Conservation (phyloP, 345 rosid species). For the Heritiera fomes region DNA sequence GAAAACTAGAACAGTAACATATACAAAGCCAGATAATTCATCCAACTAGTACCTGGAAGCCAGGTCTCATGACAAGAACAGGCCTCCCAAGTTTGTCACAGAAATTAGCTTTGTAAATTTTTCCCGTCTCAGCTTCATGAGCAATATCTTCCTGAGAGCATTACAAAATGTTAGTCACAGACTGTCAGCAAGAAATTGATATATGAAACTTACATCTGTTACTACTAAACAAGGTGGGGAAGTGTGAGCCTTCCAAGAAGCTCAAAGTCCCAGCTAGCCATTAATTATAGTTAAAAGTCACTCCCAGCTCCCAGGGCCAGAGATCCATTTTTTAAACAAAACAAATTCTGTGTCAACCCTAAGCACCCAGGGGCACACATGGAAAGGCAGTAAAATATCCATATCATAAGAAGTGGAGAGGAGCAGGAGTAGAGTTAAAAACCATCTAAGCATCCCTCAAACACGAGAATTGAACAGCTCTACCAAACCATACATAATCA, state of each 20-base stretch:
- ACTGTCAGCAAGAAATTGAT: neutral
- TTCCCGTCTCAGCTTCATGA: conserved; percentile 74
- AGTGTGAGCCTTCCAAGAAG: neutral
- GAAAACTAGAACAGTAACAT: neutral
- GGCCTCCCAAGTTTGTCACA: conserved; percentile 53
- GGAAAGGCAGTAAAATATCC: neutral
- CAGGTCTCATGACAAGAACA: conserved; percentile 60
- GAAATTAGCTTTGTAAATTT: conserved; percentile 57
- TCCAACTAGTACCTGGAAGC: conserved; percentile 48
- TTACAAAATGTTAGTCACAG: neutral
- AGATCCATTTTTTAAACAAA: neutral
- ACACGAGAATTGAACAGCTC: neutral
- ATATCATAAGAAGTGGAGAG: neutral
- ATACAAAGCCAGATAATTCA: neutral
- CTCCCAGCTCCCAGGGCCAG: neutral
- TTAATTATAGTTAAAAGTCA: neutral
- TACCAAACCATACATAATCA: neutral
- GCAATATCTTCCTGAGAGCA: conserved; percentile 58
- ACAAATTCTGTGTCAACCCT: neutral
- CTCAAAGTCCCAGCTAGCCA: neutral
- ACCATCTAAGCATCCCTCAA: too few species aligned
- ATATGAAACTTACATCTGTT: neutral
- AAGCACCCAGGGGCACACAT: neutral
- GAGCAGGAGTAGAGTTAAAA: neutral
- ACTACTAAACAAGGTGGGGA: neutral